Evolutionary conservation across 108 stramenopile species (phyloP).

Genomic region (Cyclotella sp.): DNA sequence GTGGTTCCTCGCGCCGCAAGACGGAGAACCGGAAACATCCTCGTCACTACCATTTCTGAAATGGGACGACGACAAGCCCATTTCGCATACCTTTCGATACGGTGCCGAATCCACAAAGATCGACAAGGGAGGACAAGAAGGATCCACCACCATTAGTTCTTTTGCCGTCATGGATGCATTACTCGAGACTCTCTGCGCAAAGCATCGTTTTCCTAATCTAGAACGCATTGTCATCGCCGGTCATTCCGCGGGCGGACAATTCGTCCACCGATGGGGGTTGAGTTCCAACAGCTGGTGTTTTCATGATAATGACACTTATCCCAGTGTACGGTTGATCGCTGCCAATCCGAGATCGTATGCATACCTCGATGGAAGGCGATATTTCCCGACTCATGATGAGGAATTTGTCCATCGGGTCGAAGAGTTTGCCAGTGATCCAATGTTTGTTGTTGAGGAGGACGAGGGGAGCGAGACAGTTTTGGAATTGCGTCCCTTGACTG

Average conservation of each 20-base stretch:
- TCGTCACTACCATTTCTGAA: conserved; percentile 47
- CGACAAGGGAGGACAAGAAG: background rate
- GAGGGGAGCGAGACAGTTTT: conserved; percentile 7
- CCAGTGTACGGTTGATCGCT: conserved; percentile 60
- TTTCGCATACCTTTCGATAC: conserved; percentile 79
- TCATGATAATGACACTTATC: conserved; percentile 27
- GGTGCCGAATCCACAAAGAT: conserved; percentile 69
- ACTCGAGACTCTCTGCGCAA: conserved; percentile 55
- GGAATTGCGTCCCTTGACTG: conserved; percentile 33
- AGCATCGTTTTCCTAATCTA: conserved; percentile 57
- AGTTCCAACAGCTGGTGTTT: conserved; percentile 64
- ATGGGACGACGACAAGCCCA: conserved; percentile 65
- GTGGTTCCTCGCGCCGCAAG: conserved; percentile 66
- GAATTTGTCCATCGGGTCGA: conserved; percentile 20
- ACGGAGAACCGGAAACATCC: conserved; percentile 27
- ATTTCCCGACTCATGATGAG: conserved; percentile 35
- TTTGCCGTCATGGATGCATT: conserved; percentile 71
- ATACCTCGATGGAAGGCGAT: conserved; percentile 74
- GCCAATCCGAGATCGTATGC: conserved; percentile 86
- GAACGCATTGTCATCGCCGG: conserved; percentile 69
- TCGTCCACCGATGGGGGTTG: conserved; percentile 83
- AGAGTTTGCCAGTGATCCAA: background rate
- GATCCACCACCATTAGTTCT: conserved; percentile 62
- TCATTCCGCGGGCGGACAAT: conserved; percentile 88
- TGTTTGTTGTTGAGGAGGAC: background rate